Evolutionary conservation across 2,329 filamentous ascomycete species (phyloP), one percentile per base, ranked within the genome.

Genomic region (Macrophomina phaseolina): DNA sequence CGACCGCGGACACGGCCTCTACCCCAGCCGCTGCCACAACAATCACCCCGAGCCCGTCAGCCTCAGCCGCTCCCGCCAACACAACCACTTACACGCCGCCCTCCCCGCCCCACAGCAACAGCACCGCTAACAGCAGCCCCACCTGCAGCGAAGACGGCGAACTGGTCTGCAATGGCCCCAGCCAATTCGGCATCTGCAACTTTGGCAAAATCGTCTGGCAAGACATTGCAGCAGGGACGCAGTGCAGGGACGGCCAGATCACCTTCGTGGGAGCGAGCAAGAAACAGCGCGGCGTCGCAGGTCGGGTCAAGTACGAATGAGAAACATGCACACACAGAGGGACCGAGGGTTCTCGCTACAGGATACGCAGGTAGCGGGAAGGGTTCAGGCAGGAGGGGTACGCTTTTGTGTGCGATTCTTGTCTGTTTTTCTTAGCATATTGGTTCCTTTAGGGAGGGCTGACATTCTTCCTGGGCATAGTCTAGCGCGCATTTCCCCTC

Each of bases 201-300:
- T 49, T 67, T 48, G 70, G 68, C 18, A 53, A 60, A 16, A 65
- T 69, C 16, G 55, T 69, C 32, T 69, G 46, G 36, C 66, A 71
- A 53, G 38, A 70, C 23, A 75, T 79, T 8, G 76, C 78, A 8
- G 55, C 72, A 5, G 78, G 78, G 4, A 80, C 78, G 0, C 69
- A 69, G 8, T 80, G 78, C 70, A 52, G 67, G 18, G 71, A 76
- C 46, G 77, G 76, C 12, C 64, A 70, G 66, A 76, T 79, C 63
- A n/a, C 30, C 8, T 38, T 62, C n/a, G 58, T 23, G 23, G 3
- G 23, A 23, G 23, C 58, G 32, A 38, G 28, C 42, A 48, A 30
- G 56, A 8, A 18, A 4, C 52, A 2, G 9, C 58, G 58, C n/a
- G 9, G n/a, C 30, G 5, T 49, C 34, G 42, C 42, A 23, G 42